Evolutionary conservation across 2,329 filamentous ascomycete genomes (phyloP).

Genomic region (Fusarium beomiforme): DNA sequence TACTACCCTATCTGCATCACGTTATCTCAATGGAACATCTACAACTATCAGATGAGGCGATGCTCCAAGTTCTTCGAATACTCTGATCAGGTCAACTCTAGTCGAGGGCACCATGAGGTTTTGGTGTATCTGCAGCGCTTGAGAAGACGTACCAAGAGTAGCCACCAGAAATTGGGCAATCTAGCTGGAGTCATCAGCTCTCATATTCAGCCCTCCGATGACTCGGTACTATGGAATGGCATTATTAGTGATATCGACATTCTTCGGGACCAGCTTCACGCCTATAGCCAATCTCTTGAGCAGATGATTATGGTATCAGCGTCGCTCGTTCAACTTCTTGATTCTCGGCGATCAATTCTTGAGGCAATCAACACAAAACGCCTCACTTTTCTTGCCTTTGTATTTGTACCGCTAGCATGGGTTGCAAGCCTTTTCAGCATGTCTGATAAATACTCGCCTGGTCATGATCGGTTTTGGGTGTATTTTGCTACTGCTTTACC

Average conservation of each 20-base stretch:
- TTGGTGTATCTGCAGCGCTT: background rate
- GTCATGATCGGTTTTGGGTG: background rate
- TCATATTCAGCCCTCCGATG: rapidly evolving
- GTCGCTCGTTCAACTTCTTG: background rate
- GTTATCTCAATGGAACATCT: background rate
- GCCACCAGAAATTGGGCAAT: rapidly evolving
- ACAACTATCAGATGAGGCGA: rapidly evolving
- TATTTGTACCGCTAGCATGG: background rate
- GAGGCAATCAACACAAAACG: background rate
- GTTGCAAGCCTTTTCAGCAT: background rate
- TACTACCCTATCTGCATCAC: background rate
- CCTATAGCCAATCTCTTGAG: background rate
- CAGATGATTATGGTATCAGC: background rate
- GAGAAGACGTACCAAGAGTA: background rate
- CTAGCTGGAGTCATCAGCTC: rapidly evolving
- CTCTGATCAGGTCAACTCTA: rapidly evolving
- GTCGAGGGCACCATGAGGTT: background rate
- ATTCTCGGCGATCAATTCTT: rapidly evolving
- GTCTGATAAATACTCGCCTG: rapidly evolving
- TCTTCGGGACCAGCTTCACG: background rate
- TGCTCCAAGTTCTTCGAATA: rapidly evolving
- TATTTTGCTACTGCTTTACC: background rate
- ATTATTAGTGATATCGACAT: background rate
- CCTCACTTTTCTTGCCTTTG: background rate
- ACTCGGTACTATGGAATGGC: rapidly evolving